Evolutionary conservation across 1,284 basidiomycete genomes (phyloP).

Genomic region (Ceratobasidium sp.): DNA sequence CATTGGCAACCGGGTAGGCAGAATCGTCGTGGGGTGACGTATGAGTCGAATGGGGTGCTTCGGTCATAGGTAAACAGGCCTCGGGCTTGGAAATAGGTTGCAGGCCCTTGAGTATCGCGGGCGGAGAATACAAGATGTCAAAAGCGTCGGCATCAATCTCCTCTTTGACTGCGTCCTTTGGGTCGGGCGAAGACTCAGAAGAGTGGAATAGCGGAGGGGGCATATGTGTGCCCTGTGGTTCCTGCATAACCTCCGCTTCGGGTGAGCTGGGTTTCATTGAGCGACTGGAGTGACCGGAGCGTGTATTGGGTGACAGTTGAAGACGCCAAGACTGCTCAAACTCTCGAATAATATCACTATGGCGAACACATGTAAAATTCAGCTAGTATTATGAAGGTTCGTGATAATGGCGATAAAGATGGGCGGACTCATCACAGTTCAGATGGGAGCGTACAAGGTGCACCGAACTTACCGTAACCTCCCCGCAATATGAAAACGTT

Average conservation of each 20-base stretch:
- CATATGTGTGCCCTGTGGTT: too few species aligned
- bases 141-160: neutral
- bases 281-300: conserved; percentile 5
- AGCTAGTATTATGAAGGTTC: neutral
- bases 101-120: neutral
- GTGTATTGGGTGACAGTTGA: conserved; percentile 5
- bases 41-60: too few species aligned
- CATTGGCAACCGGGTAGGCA: too few species aligned
- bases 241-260: too few species aligned
- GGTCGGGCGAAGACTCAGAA: neutral
- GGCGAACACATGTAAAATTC: neutral
- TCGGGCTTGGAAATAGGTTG: too few species aligned
- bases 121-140: neutral
- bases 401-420: neutral
- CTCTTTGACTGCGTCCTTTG: neutral
- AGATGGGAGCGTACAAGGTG: too few species aligned
- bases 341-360: conserved; percentile 16
- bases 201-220: neutral
- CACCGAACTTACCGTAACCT: conserved; percentile 6
- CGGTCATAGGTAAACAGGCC: too few species aligned
- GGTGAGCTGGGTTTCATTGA: neutral
- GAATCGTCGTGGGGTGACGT: too few species aligned
- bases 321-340: conserved; percentile 21
- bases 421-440: neutral
- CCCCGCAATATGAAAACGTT: conserved; percentile 7